phyloP scores from a whole-genome alignment of 2,329 filamentous ascomycete species.

The Exophiala phaeomuriformis region DNA sequence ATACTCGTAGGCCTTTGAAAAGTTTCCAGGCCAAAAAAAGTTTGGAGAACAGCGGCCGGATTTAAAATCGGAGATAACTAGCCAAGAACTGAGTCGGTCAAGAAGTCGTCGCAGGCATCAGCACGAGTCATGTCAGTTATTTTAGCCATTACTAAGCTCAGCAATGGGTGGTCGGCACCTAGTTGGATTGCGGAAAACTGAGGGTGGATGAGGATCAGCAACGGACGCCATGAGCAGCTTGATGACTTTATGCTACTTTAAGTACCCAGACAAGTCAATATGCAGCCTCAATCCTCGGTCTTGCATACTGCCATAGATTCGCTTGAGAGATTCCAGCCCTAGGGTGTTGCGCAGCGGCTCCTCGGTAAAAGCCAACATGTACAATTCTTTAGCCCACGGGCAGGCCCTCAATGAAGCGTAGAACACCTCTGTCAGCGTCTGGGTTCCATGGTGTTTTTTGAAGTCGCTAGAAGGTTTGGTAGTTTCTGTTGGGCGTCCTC shows the following conservation, averaged over 20 bases:
- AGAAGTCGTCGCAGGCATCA: no score
- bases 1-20: not conserved
- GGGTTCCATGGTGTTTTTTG: slow-evolving; percentile 29
- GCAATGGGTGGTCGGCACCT: not conserved
- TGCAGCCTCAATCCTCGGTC: slow-evolving; percentile 23
- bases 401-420: slow-evolving; percentile 50
- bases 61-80: not conserved
- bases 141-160: no score
- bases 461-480: not conserved
- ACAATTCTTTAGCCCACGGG: slow-evolving; percentile 57
- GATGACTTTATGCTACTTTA: not conserved
- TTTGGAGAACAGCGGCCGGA: not conserved
- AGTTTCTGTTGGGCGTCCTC: not conserved
- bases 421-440: slow-evolving; percentile 46
- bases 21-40: not conserved
- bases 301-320: slow-evolving; percentile 20
- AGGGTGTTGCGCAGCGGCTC: slow-evolving; percentile 29
- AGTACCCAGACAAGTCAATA: slow-evolving; percentile 13
- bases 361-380: slow-evolving; percentile 51
- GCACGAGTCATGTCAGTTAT: no score
- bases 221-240: no score
- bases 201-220: no score
- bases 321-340: slow-evolving; percentile 12
- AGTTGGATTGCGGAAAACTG: not conserved
- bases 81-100: not conserved